Conservation (phyloP, 371 early-diverging fungal genomes). For the Nematocida displodere region DNA sequence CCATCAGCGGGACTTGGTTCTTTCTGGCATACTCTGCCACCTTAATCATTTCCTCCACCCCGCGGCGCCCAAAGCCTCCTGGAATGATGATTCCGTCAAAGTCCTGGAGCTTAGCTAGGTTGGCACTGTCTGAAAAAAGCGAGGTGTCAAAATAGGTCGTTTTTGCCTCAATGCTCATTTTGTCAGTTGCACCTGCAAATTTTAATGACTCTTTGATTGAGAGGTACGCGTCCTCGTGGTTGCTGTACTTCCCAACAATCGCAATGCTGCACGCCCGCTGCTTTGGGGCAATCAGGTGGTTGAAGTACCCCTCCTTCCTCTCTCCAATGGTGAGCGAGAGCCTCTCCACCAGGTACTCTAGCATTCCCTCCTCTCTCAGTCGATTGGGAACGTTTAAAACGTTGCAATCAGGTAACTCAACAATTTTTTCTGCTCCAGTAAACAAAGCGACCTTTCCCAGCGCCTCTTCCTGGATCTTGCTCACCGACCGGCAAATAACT, state of each 20-base stretch:
- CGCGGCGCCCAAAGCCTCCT: conserved; percentile 95
- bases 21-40: conserved; percentile 95
- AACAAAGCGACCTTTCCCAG: conserved; percentile 88
- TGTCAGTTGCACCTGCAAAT: conserved; percentile 14
- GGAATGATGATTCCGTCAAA: conserved; percentile 88
- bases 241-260: conserved; percentile 51
- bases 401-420: conserved; percentile 85
- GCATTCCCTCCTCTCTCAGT: conserved; percentile 72
- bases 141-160: conserved; percentile 44
- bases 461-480: conserved; percentile 73
- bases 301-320: conserved; percentile 15
- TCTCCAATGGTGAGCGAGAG: not conserved
- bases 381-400: conserved; percentile 89
- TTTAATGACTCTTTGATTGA: conserved; percentile 49
- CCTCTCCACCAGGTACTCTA: not conserved
- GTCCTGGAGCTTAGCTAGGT: conserved; percentile 9
- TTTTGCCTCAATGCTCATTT: conserved; percentile 8
- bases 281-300: not conserved
- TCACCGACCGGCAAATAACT: conserved; percentile 83
- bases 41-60: conserved; percentile 86
- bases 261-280: conserved; percentile 14
- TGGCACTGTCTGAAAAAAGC: not conserved
- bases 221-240: conserved; percentile 52
- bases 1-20: conserved; percentile 89
- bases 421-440: conserved; percentile 77